These are phyloP conservation scores for Diutina siamensis DNA, from an alignment of 1,139 yeast species.

Conservation along the genomic window DNA sequence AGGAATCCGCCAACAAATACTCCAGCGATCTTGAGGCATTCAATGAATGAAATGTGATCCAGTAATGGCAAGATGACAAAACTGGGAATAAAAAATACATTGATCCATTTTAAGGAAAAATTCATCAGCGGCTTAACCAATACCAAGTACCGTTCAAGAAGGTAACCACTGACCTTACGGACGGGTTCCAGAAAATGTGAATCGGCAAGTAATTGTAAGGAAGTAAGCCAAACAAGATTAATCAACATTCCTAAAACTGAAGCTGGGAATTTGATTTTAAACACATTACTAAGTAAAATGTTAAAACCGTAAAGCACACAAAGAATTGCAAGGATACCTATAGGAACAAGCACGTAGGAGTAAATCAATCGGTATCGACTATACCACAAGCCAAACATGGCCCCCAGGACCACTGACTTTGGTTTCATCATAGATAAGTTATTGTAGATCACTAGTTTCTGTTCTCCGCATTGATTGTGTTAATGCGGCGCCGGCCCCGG, in stretches of 20 bases:
- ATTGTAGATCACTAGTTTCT: no score
- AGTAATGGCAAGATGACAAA: slow-evolving; percentile 63
- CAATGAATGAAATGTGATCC: slow-evolving; percentile 49
- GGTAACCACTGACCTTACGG: slow-evolving; percentile 21
- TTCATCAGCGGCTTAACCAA: slow-evolving; percentile 55
- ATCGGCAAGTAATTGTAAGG: slow-evolving; percentile 16
- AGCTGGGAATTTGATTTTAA: slow-evolving; percentile 55
- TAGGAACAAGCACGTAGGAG: slow-evolving; percentile 25
- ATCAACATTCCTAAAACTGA: slow-evolving; percentile 69
- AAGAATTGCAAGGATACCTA: slow-evolving; percentile 23
- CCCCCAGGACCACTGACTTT: slow-evolving; percentile 10
- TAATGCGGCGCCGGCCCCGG: no score
- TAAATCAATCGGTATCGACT: slow-evolving; percentile 21
- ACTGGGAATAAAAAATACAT: slow-evolving; percentile 67
- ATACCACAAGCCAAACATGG: slow-evolving; percentile 18
- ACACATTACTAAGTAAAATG: slow-evolving; percentile 32
- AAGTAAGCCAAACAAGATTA: slow-evolving; percentile 38
- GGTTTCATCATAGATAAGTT: no score
- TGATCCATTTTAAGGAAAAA: slow-evolving; percentile 66
- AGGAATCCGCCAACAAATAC: slow-evolving; percentile 54
- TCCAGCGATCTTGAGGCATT: slow-evolving; percentile 64
- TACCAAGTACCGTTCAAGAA: slow-evolving; percentile 30
- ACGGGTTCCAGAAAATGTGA: slow-evolving; percentile 2
- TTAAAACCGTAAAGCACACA: slow-evolving; percentile 54
- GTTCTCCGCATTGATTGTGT: no score